A percentile compares a stretch with the other conserved stretches of the same genome.
Evolutionary conservation across 1,284 basidiomycete genomes (phyloP).

Genomic region (Ganoderma boninense): DNA sequence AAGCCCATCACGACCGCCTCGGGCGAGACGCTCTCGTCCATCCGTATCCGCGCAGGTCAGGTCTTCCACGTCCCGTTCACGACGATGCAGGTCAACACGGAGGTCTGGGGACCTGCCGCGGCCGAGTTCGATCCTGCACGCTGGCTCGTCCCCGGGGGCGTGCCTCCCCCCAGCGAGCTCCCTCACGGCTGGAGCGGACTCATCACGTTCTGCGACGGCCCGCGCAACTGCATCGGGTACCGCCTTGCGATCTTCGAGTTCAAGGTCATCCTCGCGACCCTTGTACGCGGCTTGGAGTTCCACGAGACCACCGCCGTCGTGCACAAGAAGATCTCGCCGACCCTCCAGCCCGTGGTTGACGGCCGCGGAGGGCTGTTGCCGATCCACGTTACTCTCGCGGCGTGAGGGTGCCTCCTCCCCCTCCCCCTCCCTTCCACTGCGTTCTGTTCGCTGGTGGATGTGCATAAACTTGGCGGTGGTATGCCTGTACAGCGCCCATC

Average conservation of each 20-base stretch:
- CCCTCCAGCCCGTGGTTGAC: slow-evolving; percentile 47
- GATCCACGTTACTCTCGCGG: slow-evolving; percentile 33
- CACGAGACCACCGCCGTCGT: slow-evolving; percentile 44
- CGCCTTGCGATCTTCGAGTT: slow-evolving; percentile 46
- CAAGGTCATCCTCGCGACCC: slow-evolving; percentile 49
- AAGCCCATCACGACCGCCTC: slow-evolving; percentile 44
- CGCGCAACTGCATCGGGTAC: slow-evolving; percentile 50
- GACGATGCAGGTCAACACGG: slow-evolving; percentile 45
- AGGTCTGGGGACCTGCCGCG: slow-evolving; percentile 53
- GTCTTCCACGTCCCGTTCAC: slow-evolving; percentile 45
- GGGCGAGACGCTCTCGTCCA: slow-evolving; percentile 41
- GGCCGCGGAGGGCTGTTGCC: slow-evolving; percentile 40
- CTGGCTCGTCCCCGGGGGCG: slow-evolving; percentile 42
- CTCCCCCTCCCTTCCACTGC: background rate
- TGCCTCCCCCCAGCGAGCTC: slow-evolving; percentile 40
- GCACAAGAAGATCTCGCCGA: slow-evolving; percentile 44
- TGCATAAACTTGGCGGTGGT: background rate
- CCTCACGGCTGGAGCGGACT: slow-evolving; percentile 44
- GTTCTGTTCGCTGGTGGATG: background rate
- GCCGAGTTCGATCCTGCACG: slow-evolving; percentile 51
- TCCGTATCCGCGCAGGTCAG: slow-evolving; percentile 50
- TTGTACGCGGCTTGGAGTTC: slow-evolving; percentile 48
- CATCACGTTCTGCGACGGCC: slow-evolving; percentile 51
- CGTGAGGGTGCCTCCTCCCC: slow-evolving; percentile 24
- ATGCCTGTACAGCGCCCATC: background rate